Conservation (phyloP, 495 filamentous ascomycete species). For the Viridothelium virens region DNA sequence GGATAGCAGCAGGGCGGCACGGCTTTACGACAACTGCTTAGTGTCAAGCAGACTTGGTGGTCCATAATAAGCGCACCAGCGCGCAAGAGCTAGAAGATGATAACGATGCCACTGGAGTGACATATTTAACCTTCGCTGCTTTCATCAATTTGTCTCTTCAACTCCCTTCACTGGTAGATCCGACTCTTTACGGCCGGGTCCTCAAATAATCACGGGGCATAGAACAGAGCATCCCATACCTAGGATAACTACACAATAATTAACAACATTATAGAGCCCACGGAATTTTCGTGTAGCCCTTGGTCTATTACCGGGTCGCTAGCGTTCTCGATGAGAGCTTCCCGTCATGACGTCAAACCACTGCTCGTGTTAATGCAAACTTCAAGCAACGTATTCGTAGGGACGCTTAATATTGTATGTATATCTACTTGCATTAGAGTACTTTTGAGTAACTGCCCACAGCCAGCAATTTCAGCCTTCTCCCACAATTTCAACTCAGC, state of each 20-base stretch:
- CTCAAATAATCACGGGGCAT: too few relatives aligned
- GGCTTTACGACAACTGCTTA: not conserved
- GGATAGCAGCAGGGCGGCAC: not conserved
- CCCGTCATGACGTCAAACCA: slow-evolving; percentile 1
- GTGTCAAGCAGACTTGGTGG: not conserved
- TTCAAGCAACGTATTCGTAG: not conserved
- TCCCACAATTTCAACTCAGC: not conserved
- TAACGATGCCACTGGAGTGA: not conserved
- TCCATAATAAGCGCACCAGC: not conserved
- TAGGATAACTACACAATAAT: too few relatives aligned
- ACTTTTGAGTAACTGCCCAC: too few relatives aligned
- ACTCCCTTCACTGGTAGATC: too few relatives aligned
- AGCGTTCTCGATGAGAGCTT: not conserved
- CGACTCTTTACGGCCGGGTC: too few relatives aligned
- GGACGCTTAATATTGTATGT: too few relatives aligned
- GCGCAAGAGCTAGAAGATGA: not conserved
- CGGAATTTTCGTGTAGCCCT: not conserved
- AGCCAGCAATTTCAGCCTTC: not conserved
- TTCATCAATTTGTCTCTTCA: not conserved
- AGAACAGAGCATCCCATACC: too few relatives aligned
- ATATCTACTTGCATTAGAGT: too few relatives aligned
- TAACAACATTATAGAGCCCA: too few relatives aligned
- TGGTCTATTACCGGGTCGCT: not conserved
- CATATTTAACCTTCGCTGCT: not conserved
- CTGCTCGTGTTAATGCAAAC: not conserved